Evolutionary conservation across 2,329 filamentous ascomycete genomes (phyloP).

Genomic region (Arthrinium puccinioides): DNA sequence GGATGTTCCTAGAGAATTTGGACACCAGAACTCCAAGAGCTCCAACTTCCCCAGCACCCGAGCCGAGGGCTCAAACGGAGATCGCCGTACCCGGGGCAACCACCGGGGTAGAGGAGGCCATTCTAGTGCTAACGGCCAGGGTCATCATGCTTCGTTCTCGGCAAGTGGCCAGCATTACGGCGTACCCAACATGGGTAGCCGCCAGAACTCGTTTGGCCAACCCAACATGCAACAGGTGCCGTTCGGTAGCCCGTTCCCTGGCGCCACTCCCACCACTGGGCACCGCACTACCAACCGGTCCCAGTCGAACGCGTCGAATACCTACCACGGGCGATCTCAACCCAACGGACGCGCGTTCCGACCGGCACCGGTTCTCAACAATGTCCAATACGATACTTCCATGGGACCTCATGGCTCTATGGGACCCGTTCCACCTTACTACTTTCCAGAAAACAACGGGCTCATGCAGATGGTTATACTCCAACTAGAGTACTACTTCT

Average conservation of each 20-base stretch:
- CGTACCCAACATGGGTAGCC: conserved; percentile 1
- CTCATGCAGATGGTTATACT: conserved; percentile 28
- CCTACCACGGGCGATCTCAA: neutral
- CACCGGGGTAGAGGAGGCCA: conserved; percentile 35
- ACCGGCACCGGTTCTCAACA: neutral
- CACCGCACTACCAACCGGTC: conserved; percentile 35
- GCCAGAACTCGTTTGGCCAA: conserved; percentile 10
- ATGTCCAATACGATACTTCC: conserved; percentile 2
- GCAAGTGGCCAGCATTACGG: conserved; percentile 4
- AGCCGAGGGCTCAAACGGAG: conserved; percentile 30
- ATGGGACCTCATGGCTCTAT: conserved; percentile 2
- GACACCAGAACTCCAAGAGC: neutral
- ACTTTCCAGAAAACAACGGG: conserved; percentile 5
- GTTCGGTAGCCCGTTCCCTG: conserved; percentile 14
- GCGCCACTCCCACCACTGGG: conserved; percentile 12
- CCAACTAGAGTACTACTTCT: conserved; percentile 90
- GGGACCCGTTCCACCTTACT: neutral
- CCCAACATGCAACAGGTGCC: conserved; percentile 13
- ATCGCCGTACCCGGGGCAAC: conserved; percentile 35
- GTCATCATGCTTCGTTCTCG: conserved; percentile 12
- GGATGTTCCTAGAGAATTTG: neutral
- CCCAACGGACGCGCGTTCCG: conserved; percentile 3
- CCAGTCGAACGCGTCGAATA: conserved; percentile 50
- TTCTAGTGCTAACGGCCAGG: conserved; percentile 15
- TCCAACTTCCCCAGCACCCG: conserved; percentile 8